A percentile compares a stretch with the other conserved stretches of the same genome.
These are phyloP conservation scores for Seiridium cupressi DNA, from an alignment of 2,329 filamentous ascomycete genomes.

Conservation along the genomic window DNA sequence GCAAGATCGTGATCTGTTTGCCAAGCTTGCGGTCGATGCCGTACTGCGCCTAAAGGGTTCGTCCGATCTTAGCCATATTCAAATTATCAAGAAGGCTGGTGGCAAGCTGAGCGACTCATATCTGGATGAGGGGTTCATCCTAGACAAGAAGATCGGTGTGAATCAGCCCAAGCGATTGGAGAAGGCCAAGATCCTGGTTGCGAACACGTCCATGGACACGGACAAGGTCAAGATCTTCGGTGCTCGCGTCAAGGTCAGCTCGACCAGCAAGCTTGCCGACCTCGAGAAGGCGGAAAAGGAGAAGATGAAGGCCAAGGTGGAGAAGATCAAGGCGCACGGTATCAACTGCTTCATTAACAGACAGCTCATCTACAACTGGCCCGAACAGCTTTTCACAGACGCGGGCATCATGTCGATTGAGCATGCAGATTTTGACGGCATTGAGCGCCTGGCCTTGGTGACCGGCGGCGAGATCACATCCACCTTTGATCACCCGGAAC, in stretches of 20 bases:
- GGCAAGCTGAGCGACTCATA: slow-evolving; percentile 98
- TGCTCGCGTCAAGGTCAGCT: slow-evolving; percentile 92
- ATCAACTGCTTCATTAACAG: slow-evolving; percentile 99
- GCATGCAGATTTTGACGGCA: slow-evolving; percentile 97
- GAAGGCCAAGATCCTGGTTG: slow-evolving; percentile 96
- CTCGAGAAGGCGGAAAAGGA: slow-evolving; percentile 97
- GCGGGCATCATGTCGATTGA: slow-evolving; percentile 98
- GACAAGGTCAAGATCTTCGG: slow-evolving; percentile 99
- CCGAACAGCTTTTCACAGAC: slow-evolving; percentile 96
- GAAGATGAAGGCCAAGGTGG: slow-evolving; percentile 99
- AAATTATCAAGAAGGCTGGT: slow-evolving; percentile 99
- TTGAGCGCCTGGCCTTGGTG: slow-evolving; percentile 90
- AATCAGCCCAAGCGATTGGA: slow-evolving; percentile 97
- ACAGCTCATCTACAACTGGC: slow-evolving; percentile 99
- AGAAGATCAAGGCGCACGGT: slow-evolving; percentile 96
- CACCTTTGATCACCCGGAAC: slow-evolving; percentile 96
- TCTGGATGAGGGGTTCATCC: slow-evolving; percentile 94
- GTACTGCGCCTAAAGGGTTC: slow-evolving; percentile 87
- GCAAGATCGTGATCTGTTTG: slow-evolving; percentile 91
- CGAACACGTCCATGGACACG: slow-evolving; percentile 98
- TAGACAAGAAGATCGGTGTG: slow-evolving; percentile 98
- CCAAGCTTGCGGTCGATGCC: slow-evolving; percentile 85
- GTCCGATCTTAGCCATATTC: slow-evolving; percentile 93
- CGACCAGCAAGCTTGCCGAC: slow-evolving; percentile 95
- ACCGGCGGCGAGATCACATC: slow-evolving; percentile 97